Evolutionary conservation across 192 early-diverging fungal species (phyloP), one percentile per base, ranked within the genome.

Genomic region (Coemansia sp.): DNA sequence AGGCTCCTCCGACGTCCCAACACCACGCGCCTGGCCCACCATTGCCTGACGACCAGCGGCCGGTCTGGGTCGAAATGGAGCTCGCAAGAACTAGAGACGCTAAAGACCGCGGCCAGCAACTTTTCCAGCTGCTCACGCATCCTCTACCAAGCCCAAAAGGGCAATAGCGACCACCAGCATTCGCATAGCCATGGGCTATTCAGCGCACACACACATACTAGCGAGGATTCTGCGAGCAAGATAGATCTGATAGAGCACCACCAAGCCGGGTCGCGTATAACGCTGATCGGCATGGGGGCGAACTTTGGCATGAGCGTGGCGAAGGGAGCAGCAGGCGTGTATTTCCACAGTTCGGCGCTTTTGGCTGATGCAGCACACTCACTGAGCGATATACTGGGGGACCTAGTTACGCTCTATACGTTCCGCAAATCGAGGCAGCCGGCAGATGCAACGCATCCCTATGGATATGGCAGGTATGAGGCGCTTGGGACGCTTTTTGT

Each of bases 361-460:
- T 44, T 95, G 23, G 93, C 93, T 0, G 93, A 95, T 57, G 93
- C 91, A 1, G 86, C 86, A 3, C 93, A 94, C 78, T 93, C 92
- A 32, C 63, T 94, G 44, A 90, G 89, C 89, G 89, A 91, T 68
- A 72, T 90, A 9, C 32, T 90, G 32, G 87, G 89, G 64, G 93
- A 95, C 67, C 75, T 91, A 60, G 92, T 93, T 4, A 93, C 93
- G 19, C 68, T 95, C n/a, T 93, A 89, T 64, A 87, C 91, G 17
- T 93, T 90, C 66, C 83, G 85, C 46, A 86, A 85, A 70, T 91
- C 93, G 34, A 76, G 93, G 62, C 74, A 72, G 66, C 77, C 85
- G 1, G 76, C 87, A 2, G 89, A 93, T 72, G 66, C 48, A 14
- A 60, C 71, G 14, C 89, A 90, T 73, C 93, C 93, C 36, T 93